Base-by-base conservation (phyloP, 208 protist genomes). In the Trypanosoma boissoni region DNA sequence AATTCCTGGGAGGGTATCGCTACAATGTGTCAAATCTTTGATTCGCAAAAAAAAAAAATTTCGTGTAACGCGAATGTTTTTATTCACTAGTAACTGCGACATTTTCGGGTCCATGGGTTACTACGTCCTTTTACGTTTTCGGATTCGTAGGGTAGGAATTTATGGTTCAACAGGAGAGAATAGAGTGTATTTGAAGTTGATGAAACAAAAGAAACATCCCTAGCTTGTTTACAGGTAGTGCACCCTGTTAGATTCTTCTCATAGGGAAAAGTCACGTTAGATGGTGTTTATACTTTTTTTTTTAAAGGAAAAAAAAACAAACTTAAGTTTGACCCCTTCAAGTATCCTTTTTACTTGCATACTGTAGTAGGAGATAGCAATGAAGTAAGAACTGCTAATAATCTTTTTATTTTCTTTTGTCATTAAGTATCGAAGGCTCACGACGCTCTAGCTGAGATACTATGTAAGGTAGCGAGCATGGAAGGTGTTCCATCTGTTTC, bases 311-410 rank as follows among this genome's bases (percentile, higher is more conserved):
- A 88, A n/a, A n/a, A n/a, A n/a, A n/a, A n/a, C n/a, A n/a, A n/a
- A n/a, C n/a, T n/a, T n/a, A n/a, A n/a, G n/a, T n/a, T n/a, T n/a
- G n/a, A n/a, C n/a, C n/a, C n/a, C n/a, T n/a, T n/a, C n/a, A n/a
- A n/a, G n/a, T n/a, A n/a, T n/a, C n/a, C n/a, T n/a, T n/a, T n/a
- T n/a, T n/a, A n/a, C n/a, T 68, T 1, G 84, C 80, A 0, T 88
- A 91, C 50, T 91, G 87, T 39, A 91, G 84, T 58, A 87, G 81
- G 46, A 80, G 88, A 58, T 87, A 76, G 72, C 73, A 64, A 32
- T 83, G 59, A 37, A 88, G 71, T 32, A 52, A 53, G 2, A 63
- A 45, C 14, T 91, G 80, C 64, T 68, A 80, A 44, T 88, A 88
- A 51, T 86, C 84, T n/a, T 54, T 91, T 91, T 3, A 83, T 91